Conservation (phyloP, 257 asterid genomes). For the Solanum lycopersicoides region DNA sequence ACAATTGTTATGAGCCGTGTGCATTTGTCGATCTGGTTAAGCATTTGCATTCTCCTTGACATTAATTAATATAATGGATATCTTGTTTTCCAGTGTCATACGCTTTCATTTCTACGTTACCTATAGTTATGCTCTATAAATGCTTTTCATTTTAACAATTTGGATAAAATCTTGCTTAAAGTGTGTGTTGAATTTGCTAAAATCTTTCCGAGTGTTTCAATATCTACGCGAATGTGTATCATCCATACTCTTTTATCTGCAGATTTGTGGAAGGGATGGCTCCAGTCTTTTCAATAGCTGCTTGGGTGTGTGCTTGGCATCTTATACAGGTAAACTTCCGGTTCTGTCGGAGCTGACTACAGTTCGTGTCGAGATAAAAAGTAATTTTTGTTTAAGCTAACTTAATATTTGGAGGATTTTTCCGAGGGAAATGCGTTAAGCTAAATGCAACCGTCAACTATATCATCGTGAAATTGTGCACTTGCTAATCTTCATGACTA, state of each 20-base stretch:
- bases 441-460: background rate
- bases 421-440: background rate
- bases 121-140: background rate
- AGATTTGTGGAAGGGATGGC: constrained; percentile 99
- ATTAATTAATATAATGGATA: background rate
- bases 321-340: constrained; percentile 59
- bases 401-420: background rate
- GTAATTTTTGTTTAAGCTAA: background rate
- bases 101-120: background rate
- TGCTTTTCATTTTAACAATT: background rate
- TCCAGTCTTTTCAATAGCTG: constrained; percentile 91
- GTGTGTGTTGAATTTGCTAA: background rate
- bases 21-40: background rate
- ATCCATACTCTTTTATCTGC: constrained; percentile 1
- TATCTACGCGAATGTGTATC: background rate
- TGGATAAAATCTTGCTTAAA: background rate
- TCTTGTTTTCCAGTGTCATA: background rate
- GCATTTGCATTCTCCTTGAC: background rate
- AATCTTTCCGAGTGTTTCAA: background rate
- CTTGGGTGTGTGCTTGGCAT: constrained; percentile 99
- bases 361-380: background rate
- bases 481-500: background rate
- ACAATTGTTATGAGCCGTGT: background rate
- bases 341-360: background rate
- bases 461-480: background rate